Evolutionary conservation across 2,329 filamentous ascomycete species (phyloP).

Genomic region (Sporothrix globosa): DNA sequence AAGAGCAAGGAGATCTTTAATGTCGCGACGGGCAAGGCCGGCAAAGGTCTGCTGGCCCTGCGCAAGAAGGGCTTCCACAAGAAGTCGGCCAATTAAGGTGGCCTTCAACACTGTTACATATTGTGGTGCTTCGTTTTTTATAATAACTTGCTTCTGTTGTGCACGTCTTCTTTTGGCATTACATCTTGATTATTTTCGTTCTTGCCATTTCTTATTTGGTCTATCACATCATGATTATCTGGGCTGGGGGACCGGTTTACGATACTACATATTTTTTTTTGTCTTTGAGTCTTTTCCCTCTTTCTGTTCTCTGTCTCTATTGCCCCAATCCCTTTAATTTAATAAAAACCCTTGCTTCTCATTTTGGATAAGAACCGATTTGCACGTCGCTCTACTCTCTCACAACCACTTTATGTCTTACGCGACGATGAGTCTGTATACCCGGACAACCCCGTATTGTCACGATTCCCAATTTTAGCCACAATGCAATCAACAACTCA

Average conservation of each 20-base stretch:
- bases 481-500: background rate
- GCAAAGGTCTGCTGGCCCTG: slow-evolving; percentile 89
- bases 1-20: slow-evolving; percentile 84
- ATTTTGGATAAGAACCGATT: background rate
- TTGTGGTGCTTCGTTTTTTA: background rate
- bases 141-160: background rate
- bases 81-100: slow-evolving; percentile 30
- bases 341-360: slow-evolving; percentile 6
- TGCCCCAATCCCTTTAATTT: background rate
- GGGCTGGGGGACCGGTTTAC: slow-evolving; percentile 13
- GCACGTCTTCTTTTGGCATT: background rate
- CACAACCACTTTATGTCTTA: background rate
- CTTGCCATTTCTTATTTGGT: background rate
- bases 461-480: background rate
- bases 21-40: slow-evolving; percentile 82
- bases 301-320: background rate
- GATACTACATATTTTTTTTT: slow-evolving; percentile 1
- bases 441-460: background rate
- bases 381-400: background rate
- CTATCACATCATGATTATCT: slow-evolving; percentile 15
- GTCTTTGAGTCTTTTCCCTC: background rate
- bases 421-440: background rate
- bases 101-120: background rate
- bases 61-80: slow-evolving; percentile 75
- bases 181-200: background rate